Base-by-base conservation (phyloP, 768 basidiomycete genomes). In the Glaciozyma antarctica region DNA sequence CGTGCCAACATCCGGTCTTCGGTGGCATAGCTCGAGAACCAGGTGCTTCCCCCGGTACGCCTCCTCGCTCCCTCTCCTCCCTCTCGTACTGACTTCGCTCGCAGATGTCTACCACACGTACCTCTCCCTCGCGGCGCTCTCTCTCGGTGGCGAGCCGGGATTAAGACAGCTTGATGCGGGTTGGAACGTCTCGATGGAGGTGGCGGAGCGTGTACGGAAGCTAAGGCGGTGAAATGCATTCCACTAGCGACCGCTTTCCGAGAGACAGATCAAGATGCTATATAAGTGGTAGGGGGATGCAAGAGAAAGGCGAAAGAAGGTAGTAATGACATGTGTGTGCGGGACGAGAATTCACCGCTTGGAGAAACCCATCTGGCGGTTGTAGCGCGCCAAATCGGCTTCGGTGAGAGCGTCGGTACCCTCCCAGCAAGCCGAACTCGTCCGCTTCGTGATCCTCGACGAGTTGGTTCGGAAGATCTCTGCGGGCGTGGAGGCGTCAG, bases 61-160 rank as follows among this genome's bases (percentile, higher is more conserved):
- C 16, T 24, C 19, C 16, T 41, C 13, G 9, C 15, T 45, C 48
- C 30, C 56, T 9, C n/a, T 43, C 55, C 47, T 24, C 55, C 41
- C 58, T 34, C 62, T 28, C 26, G 60, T 19, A 47, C 58, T 68
- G 13, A 30, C 34, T 15, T 32, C 3, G 24, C 34, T 51, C 66
- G 28, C 73, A 87, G 94, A 99, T 78, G 91, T 94, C 0, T 94
- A 90, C 73, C 94, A 99, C 72, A 95, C 93, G 0, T 98, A 97
- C 75, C 80, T 97, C 38, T 84, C 89, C 3, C 78, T 95, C 44
- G 92, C 94, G 0, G 86, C 88, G 0, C 72, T 93, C 24, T 80
- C 89, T 2, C 81, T 93, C 34, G 65, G 56, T 19, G 45, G 63
- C 45, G 22, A 44, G 5, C 57, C 57, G 5, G 49, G 52, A 1